Base-by-base conservation (phyloP, 306 rosid species). In the Cucumis cinereus region DNA sequence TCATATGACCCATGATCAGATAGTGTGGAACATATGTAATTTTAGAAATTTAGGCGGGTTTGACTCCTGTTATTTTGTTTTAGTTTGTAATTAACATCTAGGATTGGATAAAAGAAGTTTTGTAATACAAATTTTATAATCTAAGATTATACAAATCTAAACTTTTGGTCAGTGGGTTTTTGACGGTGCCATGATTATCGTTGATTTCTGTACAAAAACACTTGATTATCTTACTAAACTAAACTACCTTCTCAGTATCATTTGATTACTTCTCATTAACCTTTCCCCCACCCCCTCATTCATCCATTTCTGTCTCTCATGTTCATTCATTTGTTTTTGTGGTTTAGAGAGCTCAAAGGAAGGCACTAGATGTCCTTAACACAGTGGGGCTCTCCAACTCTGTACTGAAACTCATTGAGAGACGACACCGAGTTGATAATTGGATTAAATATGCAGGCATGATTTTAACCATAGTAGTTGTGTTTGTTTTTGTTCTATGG, bases 391-490 rank as follows among this genome's bases (percentile, higher is more conserved):
- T 92, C 33, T 92, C 98, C 24, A 92, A 89, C 75, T 80, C 91
- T 9, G 90, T 92, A 66, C 76, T 92, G 86, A 92, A 89, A 87
- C 82, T 92, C 58, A 90, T 92, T 8, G 96, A 90, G 89, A 90
- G 93, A 82, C 84, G 92, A 61, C 83, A 90, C 81, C 86, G 91
- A 11, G 81, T 78, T 8, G 93, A 92, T 58, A 89, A 81, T 50
- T 81, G 85, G 91, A 86, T 92, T 84, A 92, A 92, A 81, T 92
- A 92, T 73, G 90, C 86, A 20, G 96, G 98, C 81, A 90, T 89
- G 96, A 82, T 86, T n/a, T 79, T 90, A 77, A 90, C 97, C 6
- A 62, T 90, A 22, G 30, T 87, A 81, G 63, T 90, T 71, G 64
- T 93, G 84, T 79, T 90, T 66, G 79, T 80, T 22, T 84, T 91